Conservation (phyloP, 1,139 yeast species). For the Blastobotrys elegans region DNA sequence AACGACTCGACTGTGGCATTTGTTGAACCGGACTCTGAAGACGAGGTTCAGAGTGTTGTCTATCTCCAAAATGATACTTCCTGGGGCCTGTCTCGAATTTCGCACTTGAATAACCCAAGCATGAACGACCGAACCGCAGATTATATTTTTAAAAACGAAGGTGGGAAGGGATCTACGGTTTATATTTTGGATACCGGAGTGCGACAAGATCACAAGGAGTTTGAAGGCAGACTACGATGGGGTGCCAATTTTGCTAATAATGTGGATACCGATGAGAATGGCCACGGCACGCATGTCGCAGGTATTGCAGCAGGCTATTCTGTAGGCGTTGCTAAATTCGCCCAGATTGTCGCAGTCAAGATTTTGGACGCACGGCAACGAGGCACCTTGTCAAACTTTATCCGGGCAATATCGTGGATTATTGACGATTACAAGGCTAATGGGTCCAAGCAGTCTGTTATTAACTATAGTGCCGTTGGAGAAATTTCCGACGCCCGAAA, state of each 20-base stretch:
- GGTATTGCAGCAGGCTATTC: slow-evolving; percentile 42
- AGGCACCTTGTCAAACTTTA: slow-evolving; percentile 31
- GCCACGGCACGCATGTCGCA: slow-evolving; percentile 53
- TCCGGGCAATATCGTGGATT: slow-evolving; percentile 32
- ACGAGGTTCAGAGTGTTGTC: slow-evolving; percentile 27
- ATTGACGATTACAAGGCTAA: slow-evolving; percentile 53
- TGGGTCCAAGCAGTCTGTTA: slow-evolving; percentile 80
- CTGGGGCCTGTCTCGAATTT: slow-evolving; percentile 56
- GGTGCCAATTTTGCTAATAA: slow-evolving; percentile 62
- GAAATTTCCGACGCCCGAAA: slow-evolving; percentile 79
- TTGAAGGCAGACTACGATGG: slow-evolving; percentile 50
- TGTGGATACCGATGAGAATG: slow-evolving; percentile 60
- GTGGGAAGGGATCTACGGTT: slow-evolving; percentile 50
- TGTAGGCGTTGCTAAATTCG: slow-evolving; percentile 43
- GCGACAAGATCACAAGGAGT: slow-evolving; percentile 43
- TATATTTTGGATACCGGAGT: slow-evolving; percentile 51
- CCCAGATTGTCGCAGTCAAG: slow-evolving; percentile 41
- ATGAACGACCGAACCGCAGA: slow-evolving; percentile 32
- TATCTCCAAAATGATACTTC: slow-evolving; percentile 39
- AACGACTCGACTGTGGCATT: slow-evolving; percentile 41
- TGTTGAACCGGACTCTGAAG: slow-evolving; percentile 45
- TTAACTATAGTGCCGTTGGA: slow-evolving; percentile 89
- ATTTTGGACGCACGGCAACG: slow-evolving; percentile 33
- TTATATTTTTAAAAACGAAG: slow-evolving; percentile 45
- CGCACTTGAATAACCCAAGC: slow-evolving; percentile 39